Percentiles rank a stretch among this genome's conserved stretches.
Conservation (phyloP, 306 rosid species). For the Pachyrhizus erosus region DNA sequence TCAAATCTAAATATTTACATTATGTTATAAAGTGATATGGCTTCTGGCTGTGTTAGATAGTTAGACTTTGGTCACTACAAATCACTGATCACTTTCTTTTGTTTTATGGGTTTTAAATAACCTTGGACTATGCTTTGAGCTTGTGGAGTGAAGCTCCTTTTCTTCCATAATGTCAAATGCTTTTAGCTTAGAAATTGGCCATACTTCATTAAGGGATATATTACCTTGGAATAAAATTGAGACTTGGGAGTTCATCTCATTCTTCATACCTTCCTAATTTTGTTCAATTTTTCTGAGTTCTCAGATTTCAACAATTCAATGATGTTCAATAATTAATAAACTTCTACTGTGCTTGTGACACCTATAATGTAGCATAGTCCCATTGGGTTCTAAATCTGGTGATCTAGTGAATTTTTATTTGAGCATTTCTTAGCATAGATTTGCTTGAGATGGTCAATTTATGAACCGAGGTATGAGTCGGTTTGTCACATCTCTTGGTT, state of each 20-base stretch:
- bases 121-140: neutral
- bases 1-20: neutral
- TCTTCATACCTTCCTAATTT: neutral
- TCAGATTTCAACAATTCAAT: neutral
- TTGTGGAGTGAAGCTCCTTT: neutral
- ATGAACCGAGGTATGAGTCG: no score
- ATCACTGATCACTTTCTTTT: neutral
- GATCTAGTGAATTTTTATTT: no score
- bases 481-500: neutral
- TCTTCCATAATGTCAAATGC: neutral
- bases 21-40: neutral
- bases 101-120: neutral
- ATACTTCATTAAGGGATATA: neutral
- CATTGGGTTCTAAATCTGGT: no score
- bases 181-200: neutral
- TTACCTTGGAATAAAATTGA: neutral
- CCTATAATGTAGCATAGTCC: no score
- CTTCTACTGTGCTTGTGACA: neutral
- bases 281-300: neutral
- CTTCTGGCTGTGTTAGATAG: neutral
- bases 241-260: neutral
- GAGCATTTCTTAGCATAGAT: neutral
- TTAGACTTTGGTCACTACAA: neutral
- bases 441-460: no score
- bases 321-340: neutral